Evolutionary conservation across 495 filamentous ascomycete genomes (phyloP), one percentile per base, ranked within the genome.

Genomic region (Astrothelium macrocarpum): DNA sequence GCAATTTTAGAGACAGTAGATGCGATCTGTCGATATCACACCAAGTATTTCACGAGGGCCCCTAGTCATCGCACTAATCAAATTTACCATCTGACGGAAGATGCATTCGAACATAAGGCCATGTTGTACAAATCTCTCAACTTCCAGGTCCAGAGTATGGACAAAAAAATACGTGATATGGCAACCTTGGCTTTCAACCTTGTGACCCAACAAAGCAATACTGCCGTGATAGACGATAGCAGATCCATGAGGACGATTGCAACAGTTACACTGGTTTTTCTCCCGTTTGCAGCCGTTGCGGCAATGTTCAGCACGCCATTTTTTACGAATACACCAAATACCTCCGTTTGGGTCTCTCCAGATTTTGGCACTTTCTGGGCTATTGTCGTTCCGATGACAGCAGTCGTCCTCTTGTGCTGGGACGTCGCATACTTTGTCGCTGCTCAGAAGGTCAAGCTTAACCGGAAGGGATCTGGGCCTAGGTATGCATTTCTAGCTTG

Each of bases 81-180:
- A 56, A 29, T 56, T 56, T 28, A 28, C 49, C 49, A 56, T 56
- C 49, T 56, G 23, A 56, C 49, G 49, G 49, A 56, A 56, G 49
- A 56, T 56, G 49, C 49, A 56, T 56, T 56, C 49, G 49, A 56
- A 56, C 49, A 56, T 29, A 56, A 56, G 49, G 49, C 49, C 49
- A 56, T 56, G 49, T 56, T 56, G 49, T 56, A 28, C 49, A 56
- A 56, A 29, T 56, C 49, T 56, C 49, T 56, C 49, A 56, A 56
- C 49, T 56, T 56, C 49, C 49, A 56, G 49, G 29, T 68, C n/a
- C 32, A 29, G 31, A 68, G 66, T 45, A 28, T 68, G 20, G 66
- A 68, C 29, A 68, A 65, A 43, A 64, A 64, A 26, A 65, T 65
- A 53, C 23, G 26, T 14, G 63, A 68, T 53, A 66, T 66, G 49